phyloP scores from a whole-genome alignment of 805 yeast genomes.

The Cyberlindnera maritima region DNA sequence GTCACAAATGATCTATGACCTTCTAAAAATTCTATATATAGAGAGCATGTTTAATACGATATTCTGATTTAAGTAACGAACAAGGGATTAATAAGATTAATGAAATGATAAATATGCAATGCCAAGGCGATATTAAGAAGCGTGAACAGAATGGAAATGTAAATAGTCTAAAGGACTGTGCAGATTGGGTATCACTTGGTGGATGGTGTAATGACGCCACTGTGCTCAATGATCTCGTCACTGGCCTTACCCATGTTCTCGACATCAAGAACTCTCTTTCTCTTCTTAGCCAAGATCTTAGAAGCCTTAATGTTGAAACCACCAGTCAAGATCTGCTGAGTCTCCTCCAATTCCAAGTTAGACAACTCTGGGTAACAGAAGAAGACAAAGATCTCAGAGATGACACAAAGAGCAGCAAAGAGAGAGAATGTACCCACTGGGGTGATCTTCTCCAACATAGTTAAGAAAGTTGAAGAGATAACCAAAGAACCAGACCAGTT shows the following conservation, averaged over 20 bases:
- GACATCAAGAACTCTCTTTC: constrained; percentile 24
- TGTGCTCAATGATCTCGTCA: constrained; percentile 28
- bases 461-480: constrained; percentile 87
- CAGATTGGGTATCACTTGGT: not conserved
- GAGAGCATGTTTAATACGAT: not conserved
- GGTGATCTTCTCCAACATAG: constrained; percentile 89
- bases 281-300: constrained; percentile 49
- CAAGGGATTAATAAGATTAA: no score
- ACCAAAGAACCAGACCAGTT: constrained; percentile 95
- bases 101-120: not conserved
- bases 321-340: constrained; percentile 72
- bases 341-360: constrained; percentile 87
- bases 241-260: constrained; percentile 26
- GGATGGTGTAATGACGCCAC: constrained; percentile 1
- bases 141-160: not conserved
- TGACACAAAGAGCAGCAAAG: constrained; percentile 76
- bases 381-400: constrained; percentile 71
- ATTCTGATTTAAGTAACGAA: not conserved
- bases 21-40: no score
- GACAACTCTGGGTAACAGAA: constrained; percentile 92
- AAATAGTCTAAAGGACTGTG: not conserved
- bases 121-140: not conserved
- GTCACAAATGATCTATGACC: constrained; percentile 13
- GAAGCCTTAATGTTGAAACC: constrained; percentile 84
- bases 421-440: constrained; percentile 94